Base-by-base conservation (phyloP, 2,329 filamentous ascomycete genomes). In the Pseudocercospora fuligena region DNA sequence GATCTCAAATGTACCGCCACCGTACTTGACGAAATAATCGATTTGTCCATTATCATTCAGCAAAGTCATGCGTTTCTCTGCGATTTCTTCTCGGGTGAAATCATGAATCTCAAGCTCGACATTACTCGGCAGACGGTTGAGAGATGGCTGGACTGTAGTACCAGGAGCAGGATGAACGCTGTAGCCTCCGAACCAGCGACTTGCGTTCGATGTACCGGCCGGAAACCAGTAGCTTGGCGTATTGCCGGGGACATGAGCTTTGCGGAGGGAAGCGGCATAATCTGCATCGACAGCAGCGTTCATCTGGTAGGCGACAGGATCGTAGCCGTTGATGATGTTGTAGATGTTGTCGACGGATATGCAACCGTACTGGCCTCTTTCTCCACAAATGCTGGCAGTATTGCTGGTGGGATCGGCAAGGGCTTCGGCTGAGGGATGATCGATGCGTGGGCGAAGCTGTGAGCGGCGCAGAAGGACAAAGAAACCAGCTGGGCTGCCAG, bases 31-130 rank as follows among this genome's bases (percentile, higher is more conserved):
- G 73, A 90, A 96, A 79, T 89, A 99, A 78, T 99, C 95, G 47
- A 99, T 90, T 80, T 99, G 95, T 0, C 94, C 94, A 71, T 98
- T 98, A 74, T 99, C 95, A 73, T 99, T 99, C 3, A 99, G 86
- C 7, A 97, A 79, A 68, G 89, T 90, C 70, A 94, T 93, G 73
- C 94, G 90, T 77, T 90, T 93, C 81, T 98, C 95, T 0, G 94
- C 94, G 61, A 97, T 87, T 74, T 97, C 94, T 78, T 98, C 94
- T 2, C 92, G 87, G 0, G 91, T 91, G 77, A 99, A 99, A 78
- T 99, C 92, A 76, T 98, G 95, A 0, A 94, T 94, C 76, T 98
- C 94, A 60, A 99, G 86, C 78, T 99, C 95, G n/a, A 98, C 82
- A 60, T 82, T 84, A 8, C 78, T 81, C 0, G 83, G 83, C 2